A percentile compares a stretch with the other conserved stretches of the same genome.
Conservation (phyloP, 169 alveolate genomes). For the Cryptosporidium andersoni region DNA sequence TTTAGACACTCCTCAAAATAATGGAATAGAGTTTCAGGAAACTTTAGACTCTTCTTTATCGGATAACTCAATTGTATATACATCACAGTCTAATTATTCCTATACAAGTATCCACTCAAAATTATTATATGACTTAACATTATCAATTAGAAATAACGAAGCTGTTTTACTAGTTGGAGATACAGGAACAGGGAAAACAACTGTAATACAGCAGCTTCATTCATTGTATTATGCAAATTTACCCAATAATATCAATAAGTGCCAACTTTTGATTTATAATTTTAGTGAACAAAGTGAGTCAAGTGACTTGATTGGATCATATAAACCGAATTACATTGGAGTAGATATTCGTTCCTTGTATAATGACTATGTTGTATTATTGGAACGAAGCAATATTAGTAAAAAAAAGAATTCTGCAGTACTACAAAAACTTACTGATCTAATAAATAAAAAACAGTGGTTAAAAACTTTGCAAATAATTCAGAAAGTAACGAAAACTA, state of each 20-base stretch:
- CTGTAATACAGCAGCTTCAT: conserved; percentile 85
- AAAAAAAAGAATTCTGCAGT: conserved; percentile 19
- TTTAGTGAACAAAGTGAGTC: conserved; percentile 92
- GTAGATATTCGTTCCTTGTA: conserved; percentile 10
- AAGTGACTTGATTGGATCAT: conserved; percentile 89
- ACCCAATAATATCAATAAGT: conserved; percentile 70
- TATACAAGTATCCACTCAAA: conserved; percentile 80
- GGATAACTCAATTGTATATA: conserved; percentile 5
- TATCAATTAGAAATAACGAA: conserved; percentile 86
- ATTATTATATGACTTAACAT: conserved; percentile 82
- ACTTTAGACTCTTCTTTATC: conserved; percentile 6
- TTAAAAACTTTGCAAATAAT: conserved; percentile 7
- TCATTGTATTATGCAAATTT: conserved; percentile 20
- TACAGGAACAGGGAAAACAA: conserved; percentile 99
- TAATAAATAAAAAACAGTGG: conserved; percentile 22
- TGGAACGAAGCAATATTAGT: conserved; percentile 37
- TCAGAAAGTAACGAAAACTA: conserved; percentile 1
- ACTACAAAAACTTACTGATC: neutral
- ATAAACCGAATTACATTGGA: conserved; percentile 74
- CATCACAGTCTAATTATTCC: conserved; percentile 9
- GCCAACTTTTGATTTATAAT: conserved; percentile 90
- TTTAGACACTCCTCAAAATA: neutral
- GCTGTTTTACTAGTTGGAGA: conserved; percentile 98
- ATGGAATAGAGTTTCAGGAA: conserved; percentile 37
- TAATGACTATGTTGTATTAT: conserved; percentile 23